phyloP scores from a whole-genome alignment of 106 monocot genomes.

The Acorus gramineus region DNA sequence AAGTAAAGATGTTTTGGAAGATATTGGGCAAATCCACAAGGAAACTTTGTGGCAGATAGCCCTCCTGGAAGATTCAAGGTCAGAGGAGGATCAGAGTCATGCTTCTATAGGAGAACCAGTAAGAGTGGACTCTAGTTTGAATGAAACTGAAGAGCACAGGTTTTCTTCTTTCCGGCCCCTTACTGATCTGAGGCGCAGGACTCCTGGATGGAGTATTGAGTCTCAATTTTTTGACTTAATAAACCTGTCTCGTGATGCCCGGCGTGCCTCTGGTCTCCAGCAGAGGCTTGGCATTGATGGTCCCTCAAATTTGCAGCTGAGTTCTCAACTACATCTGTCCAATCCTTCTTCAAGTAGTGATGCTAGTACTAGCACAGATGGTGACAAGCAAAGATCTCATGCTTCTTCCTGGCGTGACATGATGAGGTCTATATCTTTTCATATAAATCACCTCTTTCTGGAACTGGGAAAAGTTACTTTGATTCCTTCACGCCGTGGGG shows the following conservation, averaged over 20 bases:
- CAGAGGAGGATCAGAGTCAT: slow-evolving; percentile 37
- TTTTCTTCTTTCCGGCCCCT: slow-evolving; percentile 74
- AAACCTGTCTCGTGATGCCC: slow-evolving; percentile 81
- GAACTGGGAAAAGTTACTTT: slow-evolving; percentile 89
- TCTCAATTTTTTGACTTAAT: slow-evolving; percentile 96
- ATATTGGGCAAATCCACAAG: slow-evolving; percentile 77
- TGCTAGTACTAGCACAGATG: slow-evolving; percentile 27
- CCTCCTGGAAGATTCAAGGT: slow-evolving; percentile 73
- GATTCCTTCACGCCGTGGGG: slow-evolving; percentile 66
- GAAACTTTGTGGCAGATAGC: slow-evolving; percentile 92
- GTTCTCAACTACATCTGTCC: slow-evolving; percentile 21
- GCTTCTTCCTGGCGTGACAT: slow-evolving; percentile 76
- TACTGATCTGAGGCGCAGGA: slow-evolving; percentile 81
- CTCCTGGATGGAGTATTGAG: slow-evolving; percentile 79
- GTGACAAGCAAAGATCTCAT: slow-evolving; percentile 66
- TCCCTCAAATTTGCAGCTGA: slow-evolving; percentile 19
- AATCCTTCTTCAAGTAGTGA: slow-evolving; percentile 26
- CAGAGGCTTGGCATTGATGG: slow-evolving; percentile 51
- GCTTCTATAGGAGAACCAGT: slow-evolving; percentile 32
- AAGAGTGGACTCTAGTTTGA: slow-evolving; percentile 20
- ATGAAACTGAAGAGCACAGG: slow-evolving; percentile 61
- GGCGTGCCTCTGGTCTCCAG: slow-evolving; percentile 41
- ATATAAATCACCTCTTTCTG: slow-evolving; percentile 83
- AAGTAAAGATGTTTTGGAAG: slow-evolving; percentile 76
- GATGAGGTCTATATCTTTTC: slow-evolving; percentile 90